Evolutionary conservation across 139 green algal species (phyloP), one percentile per base, ranked within the genome.

Genomic region (Yamagishiella unicocca): DNA sequence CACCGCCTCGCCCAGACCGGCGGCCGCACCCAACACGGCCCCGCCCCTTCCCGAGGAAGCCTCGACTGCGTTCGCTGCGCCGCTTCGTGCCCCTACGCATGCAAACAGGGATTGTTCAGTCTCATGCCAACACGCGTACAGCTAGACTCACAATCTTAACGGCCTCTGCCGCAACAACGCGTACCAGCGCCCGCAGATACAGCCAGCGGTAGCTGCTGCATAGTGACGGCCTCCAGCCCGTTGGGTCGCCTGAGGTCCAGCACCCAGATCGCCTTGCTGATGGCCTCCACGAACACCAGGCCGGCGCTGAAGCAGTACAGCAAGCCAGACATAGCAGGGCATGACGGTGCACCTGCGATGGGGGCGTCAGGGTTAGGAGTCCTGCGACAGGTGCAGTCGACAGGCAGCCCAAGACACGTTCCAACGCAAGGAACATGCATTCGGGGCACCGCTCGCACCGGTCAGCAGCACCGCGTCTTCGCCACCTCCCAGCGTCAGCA

Each of bases 391-490:
- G n/a, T n/a, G n/a, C n/a, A n/a, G n/a, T n/a, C n/a, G n/a, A n/a
- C n/a, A n/a, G n/a, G n/a, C n/a, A n/a, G n/a, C n/a, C n/a, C n/a
- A n/a, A n/a, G n/a, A n/a, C n/a, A n/a, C n/a, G n/a, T n/a, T n/a
- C n/a, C n/a, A n/a, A n/a, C n/a, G n/a, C n/a, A n/a, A n/a, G n/a
- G n/a, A n/a, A n/a, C n/a, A n/a, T n/a, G n/a, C n/a, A n/a, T n/a
- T n/a, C n/a, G 19, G 3, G 9, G 5, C 29, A 42, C 2, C 17
- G 64, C 31, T 40, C 83, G 24, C 27, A 85, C 89, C 89, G 54
- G 89, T 92, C 25, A 92, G 80, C 53, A 92, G 84, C 73, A 92
- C 40, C 1, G 64, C 80, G 2, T 88, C 85, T 1, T 92, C 89
- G 14, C 89, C 89, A 5, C 89, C 89, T 0, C 84, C 89, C 43